Base-by-base conservation (phyloP, 1,284 basidiomycete species). In the Cutaneotrichosporon mucoides region DNA sequence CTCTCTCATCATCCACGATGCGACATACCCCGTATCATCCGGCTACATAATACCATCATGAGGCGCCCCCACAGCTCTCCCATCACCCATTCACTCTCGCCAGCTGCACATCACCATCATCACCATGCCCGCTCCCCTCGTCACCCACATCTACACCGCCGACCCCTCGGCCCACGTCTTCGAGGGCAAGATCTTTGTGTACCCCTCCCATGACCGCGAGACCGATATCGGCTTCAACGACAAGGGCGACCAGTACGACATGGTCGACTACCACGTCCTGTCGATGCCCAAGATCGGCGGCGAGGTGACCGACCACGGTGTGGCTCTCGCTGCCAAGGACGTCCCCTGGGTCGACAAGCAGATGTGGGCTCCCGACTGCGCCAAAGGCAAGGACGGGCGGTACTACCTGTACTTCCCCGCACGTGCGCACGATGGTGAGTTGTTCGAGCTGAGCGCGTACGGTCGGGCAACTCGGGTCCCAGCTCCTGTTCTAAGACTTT, bases 101-200 rank as follows among this genome's bases (percentile, higher is more conserved):
- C 24, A 24, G 24, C 24, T 24, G 24, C 24, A 24, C 24, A 24
- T 24, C 24, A 24, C 24, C 44, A 33, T 11, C 45, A 34, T 46
- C 51, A 46, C 24, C 54, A 66, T 66, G 65, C 56, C 64, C 43
- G 49, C 57, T 6, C 69, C 69, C 1, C 67, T 73, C 15, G 65
- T 72, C 47, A 65, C 61, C n/a, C 52, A 67, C 62, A 70, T 74
- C 60, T 74, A 68, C 68, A 67, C 65, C 8, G 72, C 72, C n/a
- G 72, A 74, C 57, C 72, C 72, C 9, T 74, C 72, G 6, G 72
- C 72, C 16, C 72, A 74, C 57, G 63, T 62, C 13, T 74, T 74
- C 58, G 60, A 70, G 53, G 64, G 61, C 42, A 57, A 65, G 38
- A 59, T 74, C 53, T 74, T 71, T 65, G 64, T 74, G 53, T 74